Percentiles rank a stretch among this genome's conserved stretches.
phyloP scores from a whole-genome alignment of 176 grass and related monocot genomes.

The Ensete glaucum region DNA sequence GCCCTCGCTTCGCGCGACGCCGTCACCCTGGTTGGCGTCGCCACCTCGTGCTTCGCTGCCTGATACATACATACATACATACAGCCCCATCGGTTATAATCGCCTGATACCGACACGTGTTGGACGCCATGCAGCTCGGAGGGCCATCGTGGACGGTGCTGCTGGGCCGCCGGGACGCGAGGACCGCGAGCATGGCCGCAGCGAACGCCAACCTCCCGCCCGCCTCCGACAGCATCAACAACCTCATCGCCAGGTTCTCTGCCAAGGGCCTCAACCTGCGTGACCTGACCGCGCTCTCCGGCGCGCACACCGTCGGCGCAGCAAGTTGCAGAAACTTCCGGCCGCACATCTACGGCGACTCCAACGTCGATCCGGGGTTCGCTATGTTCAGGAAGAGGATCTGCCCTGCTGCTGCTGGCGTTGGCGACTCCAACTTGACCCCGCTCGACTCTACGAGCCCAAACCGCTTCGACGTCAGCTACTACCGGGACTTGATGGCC shows the following conservation, averaged over 20 bases:
- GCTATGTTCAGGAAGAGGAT: conserved; percentile 22
- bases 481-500: conserved; percentile 43
- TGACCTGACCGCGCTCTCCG: conserved; percentile 63
- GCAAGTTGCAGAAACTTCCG: conserved; percentile 60
- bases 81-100: background rate
- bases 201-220: conserved; percentile 64
- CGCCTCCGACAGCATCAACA: conserved; percentile 26
- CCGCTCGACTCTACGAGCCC: conserved; percentile 40
- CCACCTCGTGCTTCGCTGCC: background rate
- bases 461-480: conserved; percentile 52
- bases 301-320: conserved; percentile 54
- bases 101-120: background rate
- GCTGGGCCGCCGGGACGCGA: conserved; percentile 48
- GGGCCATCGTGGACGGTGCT: conserved; percentile 59
- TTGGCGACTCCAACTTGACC: conserved; percentile 34
- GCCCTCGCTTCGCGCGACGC: conserved; percentile 4
- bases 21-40: background rate
- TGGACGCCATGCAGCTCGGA: conserved; percentile 34
- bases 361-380: conserved; percentile 42
- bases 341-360: conserved; percentile 54
- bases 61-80: background rate
- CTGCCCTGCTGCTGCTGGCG: conserved; percentile 7
- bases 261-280: conserved; percentile 43
- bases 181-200: conserved; percentile 31
- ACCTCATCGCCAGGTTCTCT: conserved; percentile 41